Evolutionary conservation across 75 land plant species (phyloP).

Genomic region (Picea sitchensis): DNA sequence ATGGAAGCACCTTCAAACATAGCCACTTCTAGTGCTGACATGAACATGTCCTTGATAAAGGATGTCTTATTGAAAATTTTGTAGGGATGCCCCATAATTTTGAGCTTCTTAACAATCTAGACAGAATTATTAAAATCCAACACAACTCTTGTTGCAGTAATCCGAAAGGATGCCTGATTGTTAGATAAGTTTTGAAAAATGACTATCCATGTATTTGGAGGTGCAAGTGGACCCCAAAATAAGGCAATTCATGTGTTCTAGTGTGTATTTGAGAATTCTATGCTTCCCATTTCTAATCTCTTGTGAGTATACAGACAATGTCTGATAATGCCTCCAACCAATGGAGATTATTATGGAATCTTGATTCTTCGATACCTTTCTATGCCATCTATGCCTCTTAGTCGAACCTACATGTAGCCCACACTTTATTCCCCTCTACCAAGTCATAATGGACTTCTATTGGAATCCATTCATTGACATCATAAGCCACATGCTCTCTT

Average conservation of each 20-base stretch:
- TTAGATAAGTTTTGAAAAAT: slow-evolving; percentile 85
- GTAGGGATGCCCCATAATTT: slow-evolving; percentile 86
- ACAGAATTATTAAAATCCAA: slow-evolving; percentile 73
- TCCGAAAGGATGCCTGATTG: slow-evolving; percentile 80
- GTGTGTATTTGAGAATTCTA: slow-evolving; percentile 97
- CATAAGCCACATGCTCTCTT: too few species aligned
- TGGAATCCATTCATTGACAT: too few species aligned
- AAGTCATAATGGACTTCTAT: too few species aligned
- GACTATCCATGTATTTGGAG: slow-evolving; percentile 80
- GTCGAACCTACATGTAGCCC: slow-evolving; percentile 96
- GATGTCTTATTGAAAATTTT: slow-evolving; percentile 98
- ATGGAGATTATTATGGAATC: slow-evolving; percentile 91
- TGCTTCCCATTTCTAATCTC: slow-evolving; percentile 87
- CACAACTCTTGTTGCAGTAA: slow-evolving; percentile 73
- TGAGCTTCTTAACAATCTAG: slow-evolving; percentile 82
- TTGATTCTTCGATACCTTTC: slow-evolving; percentile 84
- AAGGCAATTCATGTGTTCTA: slow-evolving; percentile 98
- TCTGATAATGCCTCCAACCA: slow-evolving; percentile 97
- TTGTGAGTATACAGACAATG: slow-evolving; percentile 79
- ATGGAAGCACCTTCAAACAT: slow-evolving; percentile 89
- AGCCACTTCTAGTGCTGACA: slow-evolving; percentile 91
- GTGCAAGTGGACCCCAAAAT: slow-evolving; percentile 96
- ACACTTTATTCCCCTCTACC: slow-evolving; percentile 82
- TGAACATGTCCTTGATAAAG: slow-evolving; percentile 92
- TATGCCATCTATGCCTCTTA: slow-evolving; percentile 96